phyloP scores from a whole-genome alignment of 2,329 filamentous ascomycete species.

The Fusarium aywerte region DNA sequence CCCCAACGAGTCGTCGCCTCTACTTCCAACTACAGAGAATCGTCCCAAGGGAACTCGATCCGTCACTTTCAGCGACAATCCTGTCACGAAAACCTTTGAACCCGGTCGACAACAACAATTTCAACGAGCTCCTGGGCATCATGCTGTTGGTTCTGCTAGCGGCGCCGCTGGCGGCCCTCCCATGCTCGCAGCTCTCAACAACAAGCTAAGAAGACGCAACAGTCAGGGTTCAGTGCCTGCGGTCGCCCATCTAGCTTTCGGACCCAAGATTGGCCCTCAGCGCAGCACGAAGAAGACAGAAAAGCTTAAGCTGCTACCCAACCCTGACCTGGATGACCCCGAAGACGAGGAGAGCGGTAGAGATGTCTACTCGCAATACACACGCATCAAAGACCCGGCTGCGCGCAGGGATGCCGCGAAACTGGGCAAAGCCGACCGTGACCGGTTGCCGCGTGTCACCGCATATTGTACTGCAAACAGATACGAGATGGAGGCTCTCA shows the following conservation, averaged over 20 bases:
- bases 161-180: constrained; percentile 58
- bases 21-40: constrained; percentile 48
- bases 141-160: constrained; percentile 43
- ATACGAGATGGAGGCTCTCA: constrained; percentile 88
- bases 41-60: constrained; percentile 65
- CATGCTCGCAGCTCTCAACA: constrained; percentile 84
- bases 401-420: constrained; percentile 91
- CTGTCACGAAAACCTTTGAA: constrained; percentile 70
- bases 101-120: constrained; percentile 52
- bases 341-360: constrained; percentile 88
- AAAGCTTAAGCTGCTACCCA: constrained; percentile 96
- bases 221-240: constrained; percentile 71
- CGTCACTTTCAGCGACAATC: constrained; percentile 82
- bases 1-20: constrained; percentile 51
- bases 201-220: constrained; percentile 85
- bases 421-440: constrained; percentile 91
- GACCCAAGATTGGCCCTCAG: constrained; percentile 88
- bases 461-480: constrained; percentile 95
- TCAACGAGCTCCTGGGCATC: constrained; percentile 48
- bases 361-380: constrained; percentile 98
- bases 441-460: constrained; percentile 87
- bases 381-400: constrained; percentile 95
- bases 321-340: constrained; percentile 83
- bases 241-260: constrained; percentile 50
- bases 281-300: constrained; percentile 94